These are phyloP conservation scores for Eucommia ulmoides DNA, from an alignment of 257 asterid genomes.

Conservation along the genomic window DNA sequence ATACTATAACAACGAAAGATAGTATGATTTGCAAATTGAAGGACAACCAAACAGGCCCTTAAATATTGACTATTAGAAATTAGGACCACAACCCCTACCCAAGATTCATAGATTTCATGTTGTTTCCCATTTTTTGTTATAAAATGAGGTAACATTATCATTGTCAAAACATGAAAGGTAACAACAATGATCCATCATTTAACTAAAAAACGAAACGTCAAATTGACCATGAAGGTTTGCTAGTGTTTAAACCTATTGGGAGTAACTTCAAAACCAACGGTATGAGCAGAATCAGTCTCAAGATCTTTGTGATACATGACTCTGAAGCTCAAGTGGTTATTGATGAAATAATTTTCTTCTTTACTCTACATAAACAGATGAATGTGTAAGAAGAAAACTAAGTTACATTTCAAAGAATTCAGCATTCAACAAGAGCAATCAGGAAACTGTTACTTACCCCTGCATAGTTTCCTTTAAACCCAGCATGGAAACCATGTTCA, in stretches of 20 bases:
- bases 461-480: not conserved
- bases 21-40: too few relatives aligned
- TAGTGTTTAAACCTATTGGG: not conserved
- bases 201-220: not conserved
- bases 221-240: not conserved
- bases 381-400: not conserved
- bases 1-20: too few relatives aligned
- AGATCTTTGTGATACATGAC: not conserved
- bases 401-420: not conserved
- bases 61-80: too few relatives aligned
- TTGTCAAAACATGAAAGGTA: not conserved
- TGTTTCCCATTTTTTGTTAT: too few relatives aligned
- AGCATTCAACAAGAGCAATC: not conserved
- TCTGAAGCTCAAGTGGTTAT: not conserved
- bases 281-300: not conserved
- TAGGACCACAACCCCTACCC: too few relatives aligned
- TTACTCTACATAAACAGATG: not conserved
- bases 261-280: not conserved
- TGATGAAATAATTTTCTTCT: not conserved
- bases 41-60: too few relatives aligned
- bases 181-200: not conserved
- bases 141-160: too few relatives aligned
- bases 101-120: too few relatives aligned
- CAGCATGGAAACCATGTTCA: not conserved
- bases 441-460: not conserved